Evolutionary conservation across 345 rosid species (phyloP).

Genomic region (Gossypium herbaceum): DNA sequence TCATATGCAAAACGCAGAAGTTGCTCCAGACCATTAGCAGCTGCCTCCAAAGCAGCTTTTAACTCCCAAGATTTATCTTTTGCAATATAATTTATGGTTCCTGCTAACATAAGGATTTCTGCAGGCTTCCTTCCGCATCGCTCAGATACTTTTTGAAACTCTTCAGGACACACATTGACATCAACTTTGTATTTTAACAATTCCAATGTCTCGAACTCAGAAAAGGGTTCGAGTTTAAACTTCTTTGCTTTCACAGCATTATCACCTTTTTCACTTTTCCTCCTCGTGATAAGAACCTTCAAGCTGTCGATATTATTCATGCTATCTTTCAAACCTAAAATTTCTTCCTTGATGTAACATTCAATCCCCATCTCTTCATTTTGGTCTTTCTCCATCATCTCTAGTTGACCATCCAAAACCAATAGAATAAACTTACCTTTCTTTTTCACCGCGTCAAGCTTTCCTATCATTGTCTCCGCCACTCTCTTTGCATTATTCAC

Average conservation of each 20-base stretch:
- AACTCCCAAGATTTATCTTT: background rate
- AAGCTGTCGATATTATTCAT: background rate
- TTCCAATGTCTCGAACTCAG: background rate
- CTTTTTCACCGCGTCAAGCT: background rate
- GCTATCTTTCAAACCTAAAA: background rate
- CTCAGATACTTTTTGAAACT: background rate
- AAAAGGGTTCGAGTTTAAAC: background rate
- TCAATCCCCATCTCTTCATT: background rate
- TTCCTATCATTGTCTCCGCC: conserved; percentile 1
- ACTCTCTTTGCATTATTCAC: background rate
- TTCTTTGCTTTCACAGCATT: no score
- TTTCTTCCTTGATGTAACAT: background rate
- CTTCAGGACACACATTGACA: background rate
- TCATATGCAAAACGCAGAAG: conserved; percentile 29
- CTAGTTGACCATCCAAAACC: conserved; percentile 42
- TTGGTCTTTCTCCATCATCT: background rate
- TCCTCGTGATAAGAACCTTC: conserved; percentile 29
- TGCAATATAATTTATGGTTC: conserved; percentile 24
- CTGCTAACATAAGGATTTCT: conserved; percentile 33
- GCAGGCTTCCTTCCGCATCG: conserved; percentile 20
- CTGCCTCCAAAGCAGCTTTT: background rate
- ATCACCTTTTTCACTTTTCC: conserved; percentile 5
- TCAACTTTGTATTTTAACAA: background rate
- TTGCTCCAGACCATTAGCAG: conserved; percentile 1
- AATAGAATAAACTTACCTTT: conserved; percentile 25